These are phyloP conservation scores for Osmanthus fragrans DNA, from an alignment of 257 asterid genomes.

Conservation along the genomic window DNA sequence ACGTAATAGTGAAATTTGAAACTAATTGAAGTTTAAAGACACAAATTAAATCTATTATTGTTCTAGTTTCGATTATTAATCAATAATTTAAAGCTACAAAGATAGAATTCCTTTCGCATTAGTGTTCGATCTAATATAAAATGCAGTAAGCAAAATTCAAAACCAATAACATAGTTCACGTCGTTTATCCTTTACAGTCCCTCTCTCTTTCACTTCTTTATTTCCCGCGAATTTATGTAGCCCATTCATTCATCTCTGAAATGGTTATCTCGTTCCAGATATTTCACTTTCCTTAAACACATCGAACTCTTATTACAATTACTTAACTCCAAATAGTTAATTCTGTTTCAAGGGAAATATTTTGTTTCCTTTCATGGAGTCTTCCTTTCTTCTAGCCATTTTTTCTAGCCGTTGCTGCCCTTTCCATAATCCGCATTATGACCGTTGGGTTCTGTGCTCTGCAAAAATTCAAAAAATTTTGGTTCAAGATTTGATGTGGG, in stretches of 20 bases:
- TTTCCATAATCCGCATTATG: slow-evolving; percentile 23
- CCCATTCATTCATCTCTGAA: neutral
- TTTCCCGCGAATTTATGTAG: neutral
- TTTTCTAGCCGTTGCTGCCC: slow-evolving; percentile 44
- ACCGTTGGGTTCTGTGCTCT: slow-evolving; percentile 26
- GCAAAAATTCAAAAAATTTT: neutral
- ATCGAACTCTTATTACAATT: neutral
- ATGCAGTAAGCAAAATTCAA: too few relatives aligned
- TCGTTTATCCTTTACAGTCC: too few relatives aligned
- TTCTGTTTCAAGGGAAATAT: slow-evolving; percentile 15
- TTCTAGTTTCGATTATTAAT: too few relatives aligned
- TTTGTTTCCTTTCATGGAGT: slow-evolving; percentile 28
- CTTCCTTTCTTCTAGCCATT: slow-evolving; percentile 7
- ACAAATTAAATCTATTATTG: too few relatives aligned
- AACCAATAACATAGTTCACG: too few relatives aligned
- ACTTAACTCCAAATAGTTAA: neutral
- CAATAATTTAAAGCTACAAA: too few relatives aligned
- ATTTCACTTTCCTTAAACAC: slow-evolving; percentile 7
- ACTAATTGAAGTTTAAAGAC: too few relatives aligned
- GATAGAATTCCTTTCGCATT: too few relatives aligned
- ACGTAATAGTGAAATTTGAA: too few relatives aligned
- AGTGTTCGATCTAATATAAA: too few relatives aligned
- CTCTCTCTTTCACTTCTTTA: neutral
- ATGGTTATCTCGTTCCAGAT: slow-evolving; percentile 3
- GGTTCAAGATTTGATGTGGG: neutral